Base-by-base conservation (phyloP, 257 asterid genomes). In the Agastache rugosa region DNA sequence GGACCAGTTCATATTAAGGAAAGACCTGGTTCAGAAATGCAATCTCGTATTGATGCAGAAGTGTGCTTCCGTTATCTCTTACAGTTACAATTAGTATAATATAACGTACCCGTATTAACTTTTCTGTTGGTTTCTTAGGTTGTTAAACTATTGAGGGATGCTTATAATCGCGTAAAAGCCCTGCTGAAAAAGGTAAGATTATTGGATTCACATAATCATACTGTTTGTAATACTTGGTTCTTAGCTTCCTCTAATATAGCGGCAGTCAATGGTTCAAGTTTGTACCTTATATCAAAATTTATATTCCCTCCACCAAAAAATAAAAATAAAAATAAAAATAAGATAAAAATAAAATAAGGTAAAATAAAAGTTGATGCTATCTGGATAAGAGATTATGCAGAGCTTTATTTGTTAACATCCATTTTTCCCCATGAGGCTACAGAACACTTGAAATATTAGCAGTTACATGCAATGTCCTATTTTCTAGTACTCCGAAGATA, bases 1-100 rank as follows among this genome's bases (percentile, higher is more conserved):
- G 99, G 99, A 79, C 99, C 98, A 17, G 89, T 92, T 83, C 97
- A 94, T 79, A 76, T 94, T 39, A 92, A 83, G 82, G 98, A 92
- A 82, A 86, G 93, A 81, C 97, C 99, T 11, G 91, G 99, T 78
- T 87, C 97, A 74, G 98, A 94, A 78, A 85, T 92, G 96, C 96
- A 92, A 76, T 94, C 98, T 29, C 93, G 96, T 51, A 76, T 94
- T 6, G 99, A 94, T 82, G 95, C 97, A 44, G 99, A 94, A 81
- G 99, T 92, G 89, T 65, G 92, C 37, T 67, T 69, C 47, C 55
- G 4, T 51, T 16, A 72, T 73, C 60, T 6, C 29, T 60, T 63
- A 62, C 76, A 44, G 11, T 60, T 75, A n/a, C 11, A 22, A 11
- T n/a, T 45, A 20, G 42, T 75, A 20, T 34, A 25, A 15, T 60